These are phyloP conservation scores for Naumovozyma baii DNA, from an alignment of 805 yeast species.

Conservation along the genomic window DNA sequence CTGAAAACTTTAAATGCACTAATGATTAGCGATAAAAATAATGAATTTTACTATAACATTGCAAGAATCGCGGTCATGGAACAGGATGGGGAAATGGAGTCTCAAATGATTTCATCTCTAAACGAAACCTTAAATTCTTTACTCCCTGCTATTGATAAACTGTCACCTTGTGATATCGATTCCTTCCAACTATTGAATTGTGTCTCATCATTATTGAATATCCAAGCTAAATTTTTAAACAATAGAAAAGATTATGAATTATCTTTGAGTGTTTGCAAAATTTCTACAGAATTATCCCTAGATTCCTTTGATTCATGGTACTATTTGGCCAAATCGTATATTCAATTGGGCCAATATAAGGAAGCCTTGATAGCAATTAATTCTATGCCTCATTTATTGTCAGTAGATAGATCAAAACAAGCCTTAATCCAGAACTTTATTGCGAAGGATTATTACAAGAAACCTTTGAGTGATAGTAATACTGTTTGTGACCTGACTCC, in stretches of 20 bases:
- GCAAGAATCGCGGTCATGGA: slow-evolving; percentile 19
- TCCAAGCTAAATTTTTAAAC: slow-evolving; percentile 23
- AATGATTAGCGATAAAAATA: slow-evolving; percentile 10
- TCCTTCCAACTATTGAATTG: slow-evolving; percentile 19
- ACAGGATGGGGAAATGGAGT: slow-evolving; percentile 16
- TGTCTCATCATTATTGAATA: slow-evolving; percentile 19
- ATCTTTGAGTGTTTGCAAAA: slow-evolving; percentile 20
- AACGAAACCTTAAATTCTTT: slow-evolving; percentile 15
- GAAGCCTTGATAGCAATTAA: slow-evolving; percentile 25
- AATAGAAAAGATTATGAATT: slow-evolving; percentile 17
- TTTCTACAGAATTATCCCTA: slow-evolving; percentile 21
- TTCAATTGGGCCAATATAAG: slow-evolving; percentile 15
- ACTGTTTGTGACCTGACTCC: slow-evolving; percentile 14
- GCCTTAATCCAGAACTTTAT: slow-evolving; percentile 11
- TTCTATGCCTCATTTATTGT: slow-evolving; percentile 24
- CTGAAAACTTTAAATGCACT: slow-evolving; percentile 12
- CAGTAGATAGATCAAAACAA: slow-evolving; percentile 17
- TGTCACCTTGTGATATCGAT: slow-evolving; percentile 12
- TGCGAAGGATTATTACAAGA: slow-evolving; percentile 16
- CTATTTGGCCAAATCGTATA: slow-evolving; percentile 21
- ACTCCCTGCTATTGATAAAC: slow-evolving; percentile 10
- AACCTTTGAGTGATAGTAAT: slow-evolving; percentile 18
- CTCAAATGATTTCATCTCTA: slow-evolving; percentile 14
- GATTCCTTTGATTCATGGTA: slow-evolving; percentile 28
- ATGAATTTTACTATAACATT: slow-evolving; percentile 19